Conservation (phyloP, 352 stramenopile genomes). For the Phytophthora aleatoria region DNA sequence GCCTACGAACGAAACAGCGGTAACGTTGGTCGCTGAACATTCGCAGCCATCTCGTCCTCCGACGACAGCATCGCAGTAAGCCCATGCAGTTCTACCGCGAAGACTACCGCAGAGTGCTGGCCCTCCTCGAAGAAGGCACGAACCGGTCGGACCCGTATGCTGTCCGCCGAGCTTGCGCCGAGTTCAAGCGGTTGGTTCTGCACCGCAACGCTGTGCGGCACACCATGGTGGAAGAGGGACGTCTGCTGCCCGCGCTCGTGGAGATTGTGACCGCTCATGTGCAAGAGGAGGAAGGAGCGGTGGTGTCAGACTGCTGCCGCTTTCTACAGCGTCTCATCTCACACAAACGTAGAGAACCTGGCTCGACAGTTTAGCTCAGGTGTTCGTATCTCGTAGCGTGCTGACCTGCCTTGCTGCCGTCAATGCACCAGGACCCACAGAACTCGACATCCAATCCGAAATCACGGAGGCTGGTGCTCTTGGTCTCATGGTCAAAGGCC, state of each 20-base stretch:
- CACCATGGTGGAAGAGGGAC: constrained; percentile 38
- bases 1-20: constrained; percentile 14
- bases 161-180: constrained; percentile 55
- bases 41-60: constrained; percentile 1
- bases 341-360: constrained; percentile 42
- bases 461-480: constrained; percentile 52
- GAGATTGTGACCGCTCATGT: constrained; percentile 37
- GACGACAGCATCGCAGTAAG: background rate
- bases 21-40: constrained; percentile 31
- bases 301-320: constrained; percentile 47
- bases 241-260: constrained; percentile 38
- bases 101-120: constrained; percentile 40
- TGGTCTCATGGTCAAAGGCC: constrained; percentile 33
- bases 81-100: constrained; percentile 70
- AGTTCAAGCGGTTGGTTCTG: constrained; percentile 56
- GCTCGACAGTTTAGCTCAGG: background rate
- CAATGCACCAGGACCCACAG: constrained; percentile 37
- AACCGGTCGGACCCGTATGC: constrained; percentile 47
- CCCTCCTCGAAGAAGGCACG: constrained; percentile 29
- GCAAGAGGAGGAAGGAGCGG: constrained; percentile 32
- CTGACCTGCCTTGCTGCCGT: constrained; percentile 6
- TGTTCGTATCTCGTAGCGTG: background rate
- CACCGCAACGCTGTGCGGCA: constrained; percentile 31
- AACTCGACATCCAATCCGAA: constrained; percentile 63
- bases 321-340: constrained; percentile 56